Evolutionary conservation across 495 filamentous ascomycete genomes (phyloP).

Genomic region (Penicillium tannophilum): DNA sequence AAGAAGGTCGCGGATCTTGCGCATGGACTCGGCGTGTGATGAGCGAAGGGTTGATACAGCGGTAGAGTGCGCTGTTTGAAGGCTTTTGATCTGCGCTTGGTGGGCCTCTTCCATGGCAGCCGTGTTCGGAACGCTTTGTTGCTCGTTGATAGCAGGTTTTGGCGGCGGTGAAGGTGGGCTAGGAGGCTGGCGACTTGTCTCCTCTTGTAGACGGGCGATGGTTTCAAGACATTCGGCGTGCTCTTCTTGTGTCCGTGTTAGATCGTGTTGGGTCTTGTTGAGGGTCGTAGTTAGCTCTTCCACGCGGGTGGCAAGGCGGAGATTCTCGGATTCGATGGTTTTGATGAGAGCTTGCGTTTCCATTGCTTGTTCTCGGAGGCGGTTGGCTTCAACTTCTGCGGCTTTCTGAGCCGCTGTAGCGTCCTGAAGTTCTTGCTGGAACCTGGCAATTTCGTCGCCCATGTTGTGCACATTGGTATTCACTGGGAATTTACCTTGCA

Average conservation of each 20-base stretch:
- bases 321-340: slow-evolving; percentile 51
- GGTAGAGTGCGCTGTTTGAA: slow-evolving; percentile 41
- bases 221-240: slow-evolving; percentile 59
- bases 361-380: slow-evolving; percentile 39
- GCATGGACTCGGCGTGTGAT: slow-evolving; percentile 46
- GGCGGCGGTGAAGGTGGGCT: slow-evolving; percentile 34
- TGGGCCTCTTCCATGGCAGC: slow-evolving; percentile 38
- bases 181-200: slow-evolving; percentile 54
- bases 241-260: slow-evolving; percentile 36
- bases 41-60: slow-evolving; percentile 42
- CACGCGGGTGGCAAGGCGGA: slow-evolving; percentile 35
- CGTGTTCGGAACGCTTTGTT: slow-evolving; percentile 8
- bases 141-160: slow-evolving; percentile 11
- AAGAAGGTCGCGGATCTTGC: slow-evolving; percentile 43
- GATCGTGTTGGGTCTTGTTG: slow-evolving; percentile 37
- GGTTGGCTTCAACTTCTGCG: slow-evolving; percentile 36
- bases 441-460: slow-evolving; percentile 31
- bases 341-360: slow-evolving; percentile 48
- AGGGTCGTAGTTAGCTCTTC: slow-evolving; percentile 40
- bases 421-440: slow-evolving; percentile 36
- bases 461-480: slow-evolving; percentile 29
- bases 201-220: slow-evolving; percentile 85
- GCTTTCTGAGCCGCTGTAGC: slow-evolving; percentile 29
- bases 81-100: slow-evolving; percentile 41
- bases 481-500: slow-evolving; percentile 25